These are phyloP conservation scores for Malus hybrid DNA, from an alignment of 331 rosid genomes.

Conservation along the genomic window DNA sequence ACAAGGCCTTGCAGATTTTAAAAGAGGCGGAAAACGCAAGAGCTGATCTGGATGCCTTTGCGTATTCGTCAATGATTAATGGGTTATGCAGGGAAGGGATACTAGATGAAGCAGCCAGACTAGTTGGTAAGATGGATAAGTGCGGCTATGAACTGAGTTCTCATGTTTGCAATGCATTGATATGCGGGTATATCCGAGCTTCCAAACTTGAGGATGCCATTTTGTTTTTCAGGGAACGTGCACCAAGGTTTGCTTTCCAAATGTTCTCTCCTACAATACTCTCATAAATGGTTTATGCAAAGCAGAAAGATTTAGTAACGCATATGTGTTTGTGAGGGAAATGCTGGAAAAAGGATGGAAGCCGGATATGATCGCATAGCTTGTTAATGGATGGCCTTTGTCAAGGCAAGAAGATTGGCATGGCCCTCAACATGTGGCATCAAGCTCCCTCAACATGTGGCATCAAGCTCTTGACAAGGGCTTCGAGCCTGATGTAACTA, in stretches of 20 bases:
- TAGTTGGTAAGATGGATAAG: slow-evolving; percentile 44
- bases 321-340: slow-evolving; percentile 52
- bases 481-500: slow-evolving; percentile 50
- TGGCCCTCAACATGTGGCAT: slow-evolving; percentile 58
- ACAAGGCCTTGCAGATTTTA: slow-evolving; percentile 56
- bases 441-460: slow-evolving; percentile 63
- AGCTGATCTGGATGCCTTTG: slow-evolving; percentile 49
- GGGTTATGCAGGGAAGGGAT: slow-evolving; percentile 62
- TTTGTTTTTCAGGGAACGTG: slow-evolving; percentile 44
- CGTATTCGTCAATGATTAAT: slow-evolving; percentile 61
- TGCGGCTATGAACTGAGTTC: slow-evolving; percentile 39
- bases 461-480: slow-evolving; percentile 45
- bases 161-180: slow-evolving; percentile 65
- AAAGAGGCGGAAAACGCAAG: slow-evolving; percentile 43
- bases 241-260: slow-evolving; percentile 50
- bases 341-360: slow-evolving; percentile 68
- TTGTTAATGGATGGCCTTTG: slow-evolving; percentile 63
- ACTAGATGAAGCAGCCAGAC: slow-evolving; percentile 56
- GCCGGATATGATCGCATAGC: slow-evolving; percentile 73
- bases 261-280: slow-evolving; percentile 69
- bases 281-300: slow-evolving; percentile 71
- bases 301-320: slow-evolving; percentile 56
- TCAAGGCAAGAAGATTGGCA: slow-evolving; percentile 50
- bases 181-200: slow-evolving; percentile 53
- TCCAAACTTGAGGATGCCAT: slow-evolving; percentile 56